A percentile compares a stretch with the other conserved stretches of the same genome.
Evolutionary conservation across 345 rosid genomes (phyloP).

Genomic region (Reutealis trisperma): DNA sequence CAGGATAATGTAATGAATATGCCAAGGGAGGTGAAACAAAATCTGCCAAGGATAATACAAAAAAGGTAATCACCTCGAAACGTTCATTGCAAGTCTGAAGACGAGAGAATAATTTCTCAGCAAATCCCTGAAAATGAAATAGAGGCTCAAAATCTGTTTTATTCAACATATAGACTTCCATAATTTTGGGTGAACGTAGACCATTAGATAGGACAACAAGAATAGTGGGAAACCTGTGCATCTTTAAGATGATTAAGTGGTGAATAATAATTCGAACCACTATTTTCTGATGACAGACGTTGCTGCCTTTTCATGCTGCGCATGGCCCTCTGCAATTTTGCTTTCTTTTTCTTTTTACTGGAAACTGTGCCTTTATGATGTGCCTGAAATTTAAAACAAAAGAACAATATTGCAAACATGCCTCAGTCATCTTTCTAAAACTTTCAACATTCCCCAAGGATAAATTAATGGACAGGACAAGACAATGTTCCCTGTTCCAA

Average conservation of each 20-base stretch:
- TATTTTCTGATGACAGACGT: constrained; percentile 58
- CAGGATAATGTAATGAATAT: not conserved
- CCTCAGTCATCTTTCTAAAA: not conserved
- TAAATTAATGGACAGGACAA: not conserved
- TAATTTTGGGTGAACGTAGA: not conserved
- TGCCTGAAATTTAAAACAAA: constrained; percentile 53
- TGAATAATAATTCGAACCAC: constrained; percentile 56
- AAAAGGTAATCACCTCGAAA: constrained; percentile 59
- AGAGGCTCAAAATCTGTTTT: not conserved
- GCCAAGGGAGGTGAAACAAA: constrained; percentile 1
- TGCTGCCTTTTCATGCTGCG: constrained; percentile 81
- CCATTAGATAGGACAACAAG: not conserved
- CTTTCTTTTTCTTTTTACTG: constrained; percentile 97
- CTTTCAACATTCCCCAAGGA: not conserved
- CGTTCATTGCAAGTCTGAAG: constrained; percentile 89
- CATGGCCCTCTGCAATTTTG: constrained; percentile 79
- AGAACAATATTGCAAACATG: not conserved
- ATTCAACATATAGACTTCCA: not conserved
- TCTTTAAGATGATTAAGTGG: constrained; percentile 85
- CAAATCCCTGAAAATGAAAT: constrained; percentile 62
- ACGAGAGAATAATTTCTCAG: constrained; percentile 80
- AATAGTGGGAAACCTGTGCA: constrained; percentile 62
- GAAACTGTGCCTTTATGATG: constrained; percentile 72
- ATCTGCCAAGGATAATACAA: constrained; percentile 5
- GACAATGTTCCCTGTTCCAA: not conserved